phyloP scores from a whole-genome alignment of 2,329 filamentous ascomycete genomes.

The Curvularia verruculosa region DNA sequence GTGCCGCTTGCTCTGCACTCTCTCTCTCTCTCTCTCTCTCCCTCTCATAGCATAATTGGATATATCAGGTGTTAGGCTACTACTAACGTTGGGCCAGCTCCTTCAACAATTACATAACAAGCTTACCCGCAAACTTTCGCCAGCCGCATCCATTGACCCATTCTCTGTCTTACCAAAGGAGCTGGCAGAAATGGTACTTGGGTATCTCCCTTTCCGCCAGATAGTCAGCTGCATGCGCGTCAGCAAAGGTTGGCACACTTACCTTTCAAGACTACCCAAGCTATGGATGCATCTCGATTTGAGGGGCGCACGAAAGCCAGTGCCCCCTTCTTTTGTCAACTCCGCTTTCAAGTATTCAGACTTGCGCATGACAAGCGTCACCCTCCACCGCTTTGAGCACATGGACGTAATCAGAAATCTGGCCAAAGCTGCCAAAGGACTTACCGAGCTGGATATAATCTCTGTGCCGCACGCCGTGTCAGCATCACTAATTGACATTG shows the following conservation, averaged over 20 bases:
- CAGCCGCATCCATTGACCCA: constrained; percentile 57
- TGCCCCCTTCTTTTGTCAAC: constrained; percentile 52
- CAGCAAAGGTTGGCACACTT: constrained; percentile 61
- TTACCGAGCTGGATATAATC: constrained; percentile 43
- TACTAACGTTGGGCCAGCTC: constrained; percentile 36
- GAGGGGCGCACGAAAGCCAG: constrained; percentile 50
- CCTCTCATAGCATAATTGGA: background rate
- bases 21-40: background rate
- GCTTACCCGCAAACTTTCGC: constrained; percentile 51
- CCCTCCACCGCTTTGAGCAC: constrained; percentile 47
- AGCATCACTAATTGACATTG: constrained; percentile 41
- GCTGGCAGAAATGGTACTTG: constrained; percentile 59
- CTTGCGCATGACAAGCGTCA: constrained; percentile 42
- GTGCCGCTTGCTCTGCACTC: too few relatives aligned
- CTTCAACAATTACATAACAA: constrained; percentile 57
- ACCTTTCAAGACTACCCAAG: constrained; percentile 54
- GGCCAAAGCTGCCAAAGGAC: constrained; percentile 44
- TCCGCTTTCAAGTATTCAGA: constrained; percentile 51
- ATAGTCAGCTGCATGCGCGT: constrained; percentile 61
- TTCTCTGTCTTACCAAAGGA: constrained; percentile 61
- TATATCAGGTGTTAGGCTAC: too few relatives aligned
- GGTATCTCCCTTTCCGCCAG: constrained; percentile 59
- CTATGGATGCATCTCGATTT: constrained; percentile 63
- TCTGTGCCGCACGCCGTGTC: constrained; percentile 30
- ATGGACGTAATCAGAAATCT: constrained; percentile 51